A percentile compares a stretch with the other conserved stretches of the same genome.
phyloP scores from a whole-genome alignment of 23 red algal species.

The Gracilariopsis chorda region DNA sequence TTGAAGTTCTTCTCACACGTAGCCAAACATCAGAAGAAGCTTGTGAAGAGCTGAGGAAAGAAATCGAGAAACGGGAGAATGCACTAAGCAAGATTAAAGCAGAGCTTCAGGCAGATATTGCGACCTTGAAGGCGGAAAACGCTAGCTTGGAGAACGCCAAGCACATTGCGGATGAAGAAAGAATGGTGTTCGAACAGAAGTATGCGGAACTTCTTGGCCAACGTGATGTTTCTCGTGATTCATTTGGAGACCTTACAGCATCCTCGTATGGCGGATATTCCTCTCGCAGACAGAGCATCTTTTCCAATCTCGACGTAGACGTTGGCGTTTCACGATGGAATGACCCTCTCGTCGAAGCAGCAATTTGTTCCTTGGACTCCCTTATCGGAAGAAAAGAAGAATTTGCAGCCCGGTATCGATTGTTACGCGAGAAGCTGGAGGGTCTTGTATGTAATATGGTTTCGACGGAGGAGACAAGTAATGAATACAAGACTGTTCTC shows the following conservation, averaged over 20 bases:
- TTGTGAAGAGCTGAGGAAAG: conserved; percentile 12
- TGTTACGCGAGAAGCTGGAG: conserved; percentile 34
- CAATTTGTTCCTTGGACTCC: conserved; percentile 34
- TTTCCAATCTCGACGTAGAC: conserved; percentile 14
- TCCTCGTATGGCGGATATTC: conserved; percentile 21
- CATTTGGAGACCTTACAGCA: conserved; percentile 38
- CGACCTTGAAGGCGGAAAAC: conserved; percentile 57
- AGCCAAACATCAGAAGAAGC: conserved; percentile 16
- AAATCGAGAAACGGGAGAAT: conserved; percentile 18
- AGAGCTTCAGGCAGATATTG: conserved; percentile 48
- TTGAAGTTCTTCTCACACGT: conserved; percentile 21
- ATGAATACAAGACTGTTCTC: background rate
- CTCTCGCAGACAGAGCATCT: conserved; percentile 38
- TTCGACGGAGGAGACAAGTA: background rate
- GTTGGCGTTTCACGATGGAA: conserved; percentile 39
- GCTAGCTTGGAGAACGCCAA: conserved; percentile 16
- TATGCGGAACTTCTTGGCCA: conserved; percentile 14
- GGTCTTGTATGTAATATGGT: conserved; percentile 4
- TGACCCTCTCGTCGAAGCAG: conserved; percentile 51
- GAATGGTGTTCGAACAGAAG: conserved; percentile 11
- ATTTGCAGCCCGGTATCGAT: conserved; percentile 9
- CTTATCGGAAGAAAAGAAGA: conserved; percentile 46
- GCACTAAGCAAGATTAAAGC: conserved; percentile 16
- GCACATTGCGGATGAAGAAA: conserved; percentile 19
- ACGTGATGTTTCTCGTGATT: conserved; percentile 19